Evolutionary conservation across 176 grass and related monocot species (phyloP), one percentile per base, ranked within the genome.

Genomic region (Aegilops umbellulata): DNA sequence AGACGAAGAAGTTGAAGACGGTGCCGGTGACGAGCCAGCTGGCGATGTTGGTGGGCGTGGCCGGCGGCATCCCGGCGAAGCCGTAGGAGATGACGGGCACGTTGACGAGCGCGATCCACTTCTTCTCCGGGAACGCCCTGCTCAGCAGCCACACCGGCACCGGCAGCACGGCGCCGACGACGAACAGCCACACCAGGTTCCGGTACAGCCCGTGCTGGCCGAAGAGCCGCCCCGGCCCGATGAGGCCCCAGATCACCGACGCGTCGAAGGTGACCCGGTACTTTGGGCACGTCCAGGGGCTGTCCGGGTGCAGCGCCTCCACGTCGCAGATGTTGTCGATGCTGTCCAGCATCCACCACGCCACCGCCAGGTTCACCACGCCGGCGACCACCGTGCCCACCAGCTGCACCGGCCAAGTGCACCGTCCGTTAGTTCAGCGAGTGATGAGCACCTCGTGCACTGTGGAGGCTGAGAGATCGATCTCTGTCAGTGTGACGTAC

Each of bases 221-320:
- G 60, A 98, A 98, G 29, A 98, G 90, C n/a, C 94, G 88, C 19
- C 75, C 88, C 0, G 97, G 97, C 0, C 94, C 97, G 51, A 98
- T 92, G 16, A 98, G 88, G 31, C 97, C 97, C 97, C 97, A 98
- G 74, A 98, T 98, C 46, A 98, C 97, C 0, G 97, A 98, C 44
- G 97, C 93, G 84, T 98, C 97, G 65, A 98, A 98, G 41, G 93
- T 95, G 27, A 95, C 94, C 3, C 97, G 86, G 82, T 98, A 98
- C 74, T 98, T 98, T n/a, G 97, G 97, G 87, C 97, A 98, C 29
- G 97, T 98, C 97, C 97, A 98, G 1, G 97, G 97, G 87, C 97
- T 98, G 75, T 98, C 90, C 15, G 97, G 90, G 82, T 92, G 94
- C 69, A 94, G 87, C 42, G 92, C 86, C 41, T 98, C 94, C 14